phyloP scores from a whole-genome alignment of 257 asterid genomes.

The Przewalskia tangutica region DNA sequence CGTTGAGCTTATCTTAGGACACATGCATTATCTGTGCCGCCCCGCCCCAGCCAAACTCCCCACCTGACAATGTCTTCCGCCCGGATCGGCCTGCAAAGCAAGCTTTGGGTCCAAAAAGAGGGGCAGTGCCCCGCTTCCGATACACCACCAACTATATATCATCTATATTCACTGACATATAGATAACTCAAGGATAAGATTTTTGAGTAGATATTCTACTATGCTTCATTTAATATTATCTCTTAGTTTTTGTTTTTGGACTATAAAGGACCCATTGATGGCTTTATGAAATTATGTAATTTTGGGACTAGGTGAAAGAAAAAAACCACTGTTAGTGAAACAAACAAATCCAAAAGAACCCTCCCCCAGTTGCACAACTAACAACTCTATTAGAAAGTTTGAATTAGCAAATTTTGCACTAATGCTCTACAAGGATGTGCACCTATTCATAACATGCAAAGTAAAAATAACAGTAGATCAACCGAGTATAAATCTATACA shows the following conservation, averaged over 20 bases:
- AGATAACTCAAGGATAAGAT: neutral
- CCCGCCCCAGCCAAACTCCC: conserved; percentile 34
- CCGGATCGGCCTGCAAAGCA: conserved; percentile 8
- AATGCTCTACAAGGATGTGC: neutral
- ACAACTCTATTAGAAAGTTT: neutral
- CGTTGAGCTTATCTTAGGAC: too few species aligned
- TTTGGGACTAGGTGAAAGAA: neutral
- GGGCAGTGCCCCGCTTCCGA: conserved; percentile 60
- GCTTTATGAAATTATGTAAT: neutral
- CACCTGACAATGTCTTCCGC: conserved; percentile 31
- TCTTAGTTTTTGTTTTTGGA: neutral
- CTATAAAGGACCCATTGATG: neutral
- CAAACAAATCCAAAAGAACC: neutral
- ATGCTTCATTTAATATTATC: neutral
- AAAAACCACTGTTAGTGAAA: neutral
- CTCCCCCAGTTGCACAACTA: neutral
- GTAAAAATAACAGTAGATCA: neutral
- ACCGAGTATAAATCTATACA: neutral
- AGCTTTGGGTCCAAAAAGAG: conserved; percentile 60
- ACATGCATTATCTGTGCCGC: too few species aligned
- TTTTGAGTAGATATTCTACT: neutral
- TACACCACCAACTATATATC: conserved; percentile 6
- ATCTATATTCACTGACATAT: neutral
- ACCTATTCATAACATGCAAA: neutral
- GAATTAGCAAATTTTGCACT: neutral